Percentiles rank a stretch among this genome's conserved stretches.
Conservation (phyloP, 805 yeast genomes). For the Lachancea thermotolerans region DNA sequence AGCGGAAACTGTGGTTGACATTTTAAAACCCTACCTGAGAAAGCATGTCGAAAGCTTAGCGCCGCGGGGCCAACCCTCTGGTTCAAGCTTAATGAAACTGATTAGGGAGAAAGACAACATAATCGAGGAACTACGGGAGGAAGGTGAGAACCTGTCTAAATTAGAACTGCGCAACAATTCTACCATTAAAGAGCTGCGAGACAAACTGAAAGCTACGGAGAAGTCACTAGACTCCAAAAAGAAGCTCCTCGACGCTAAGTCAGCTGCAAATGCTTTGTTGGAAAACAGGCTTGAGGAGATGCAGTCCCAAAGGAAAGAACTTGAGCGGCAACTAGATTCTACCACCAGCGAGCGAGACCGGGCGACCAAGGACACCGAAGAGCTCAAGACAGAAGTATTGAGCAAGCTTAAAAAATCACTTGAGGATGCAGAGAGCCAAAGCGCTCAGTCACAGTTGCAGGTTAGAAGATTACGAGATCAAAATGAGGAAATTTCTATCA, state of each 20-base stretch:
- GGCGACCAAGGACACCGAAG: no score
- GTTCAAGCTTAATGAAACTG: conserved; percentile 18
- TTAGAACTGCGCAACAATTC: conserved; percentile 66
- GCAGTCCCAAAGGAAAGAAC: conserved; percentile 24
- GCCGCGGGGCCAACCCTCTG: conserved; percentile 1
- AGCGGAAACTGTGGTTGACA: not conserved
- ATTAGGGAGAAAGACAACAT: conserved; percentile 43
- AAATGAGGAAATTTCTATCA: conserved; percentile 14
- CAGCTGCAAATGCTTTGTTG: not conserved
- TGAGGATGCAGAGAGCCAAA: conserved; percentile 31
- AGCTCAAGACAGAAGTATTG: not conserved
- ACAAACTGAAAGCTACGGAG: conserved; percentile 26
- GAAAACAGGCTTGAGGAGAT: conserved; percentile 19
- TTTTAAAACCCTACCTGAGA: conserved; percentile 1
- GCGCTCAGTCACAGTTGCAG: conserved; percentile 3
- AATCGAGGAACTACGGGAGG: conserved; percentile 60
- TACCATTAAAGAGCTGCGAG: conserved; percentile 55
- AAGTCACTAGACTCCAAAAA: conserved; percentile 20
- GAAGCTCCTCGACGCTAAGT: conserved; percentile 6
- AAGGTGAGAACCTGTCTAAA: conserved; percentile 66
- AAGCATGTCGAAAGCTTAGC: not conserved
- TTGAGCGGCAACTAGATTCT: not conserved
- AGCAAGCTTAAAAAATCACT: not conserved
- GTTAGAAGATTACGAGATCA: conserved; percentile 28
- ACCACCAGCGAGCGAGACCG: no score